Evolutionary conservation across 169 alveolate species (phyloP).

Genomic region (Perkinsus olseni): DNA sequence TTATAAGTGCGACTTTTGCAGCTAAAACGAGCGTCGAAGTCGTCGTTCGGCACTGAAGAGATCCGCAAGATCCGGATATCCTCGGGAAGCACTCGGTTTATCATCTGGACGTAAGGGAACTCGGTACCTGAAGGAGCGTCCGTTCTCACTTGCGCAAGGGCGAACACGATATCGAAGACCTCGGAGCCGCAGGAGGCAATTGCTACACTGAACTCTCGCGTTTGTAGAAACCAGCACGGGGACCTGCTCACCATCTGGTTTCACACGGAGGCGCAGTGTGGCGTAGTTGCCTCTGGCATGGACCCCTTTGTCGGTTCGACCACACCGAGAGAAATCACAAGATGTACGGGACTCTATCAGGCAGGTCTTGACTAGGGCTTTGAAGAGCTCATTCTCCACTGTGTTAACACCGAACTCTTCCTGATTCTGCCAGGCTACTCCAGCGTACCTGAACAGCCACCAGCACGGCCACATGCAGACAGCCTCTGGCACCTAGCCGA

Average conservation of each 20-base stretch:
- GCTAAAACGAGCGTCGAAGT: slow-evolving; percentile 68
- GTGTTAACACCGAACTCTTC: slow-evolving; percentile 15
- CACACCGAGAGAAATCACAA: slow-evolving; percentile 42
- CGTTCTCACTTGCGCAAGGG: too few relatives aligned
- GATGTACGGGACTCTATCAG: slow-evolving; percentile 18
- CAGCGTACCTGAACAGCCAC: neutral
- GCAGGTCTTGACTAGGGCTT: slow-evolving; percentile 13
- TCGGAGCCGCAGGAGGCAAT: too few relatives aligned
- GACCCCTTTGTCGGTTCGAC: slow-evolving; percentile 76
- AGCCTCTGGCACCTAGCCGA: too few relatives aligned
- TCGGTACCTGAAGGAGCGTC: slow-evolving; percentile 16
- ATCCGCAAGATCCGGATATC: slow-evolving; percentile 56
- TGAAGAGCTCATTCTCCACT: slow-evolving; percentile 26
- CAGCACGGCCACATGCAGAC: neutral
- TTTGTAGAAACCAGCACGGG: too few relatives aligned
- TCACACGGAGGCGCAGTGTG: slow-evolving; percentile 47
- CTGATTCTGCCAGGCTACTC: slow-evolving; percentile 31
- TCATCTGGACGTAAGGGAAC: slow-evolving; percentile 32
- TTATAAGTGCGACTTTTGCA: slow-evolving; percentile 66
- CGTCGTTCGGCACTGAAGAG: slow-evolving; percentile 44
- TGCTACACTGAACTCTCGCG: too few relatives aligned
- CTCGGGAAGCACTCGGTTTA: slow-evolving; percentile 58
- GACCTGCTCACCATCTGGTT: slow-evolving; percentile 15
- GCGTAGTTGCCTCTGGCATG: slow-evolving; percentile 62
- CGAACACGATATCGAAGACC: too few relatives aligned